These are phyloP conservation scores for Colletotrichum euphorbiae DNA, from an alignment of 2,329 filamentous ascomycete species.

Conservation along the genomic window DNA sequence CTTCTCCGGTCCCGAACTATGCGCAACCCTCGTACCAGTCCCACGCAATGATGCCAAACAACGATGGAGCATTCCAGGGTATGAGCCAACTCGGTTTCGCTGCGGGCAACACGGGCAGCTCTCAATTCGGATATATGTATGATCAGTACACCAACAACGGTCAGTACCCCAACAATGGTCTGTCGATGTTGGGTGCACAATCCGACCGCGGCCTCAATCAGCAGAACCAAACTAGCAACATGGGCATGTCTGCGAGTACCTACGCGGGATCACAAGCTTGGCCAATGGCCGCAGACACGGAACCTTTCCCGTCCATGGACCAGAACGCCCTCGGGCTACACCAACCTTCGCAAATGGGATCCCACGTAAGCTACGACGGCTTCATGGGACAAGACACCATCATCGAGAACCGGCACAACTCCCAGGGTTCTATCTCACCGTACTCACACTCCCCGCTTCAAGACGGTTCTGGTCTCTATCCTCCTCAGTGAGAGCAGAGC, in stretches of 20 bases:
- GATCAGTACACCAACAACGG: slow-evolving; percentile 14
- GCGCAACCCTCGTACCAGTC: slow-evolving; percentile 20
- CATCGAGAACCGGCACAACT: slow-evolving; percentile 51
- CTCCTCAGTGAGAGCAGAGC: slow-evolving; percentile 32
- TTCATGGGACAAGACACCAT: slow-evolving; percentile 48
- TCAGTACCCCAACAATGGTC: too few relatives aligned
- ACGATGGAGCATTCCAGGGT: slow-evolving; percentile 2
- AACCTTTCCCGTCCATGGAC: slow-evolving; percentile 51
- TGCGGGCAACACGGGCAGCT: not conserved
- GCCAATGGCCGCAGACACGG: slow-evolving; percentile 47
- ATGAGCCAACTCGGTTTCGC: slow-evolving; percentile 13
- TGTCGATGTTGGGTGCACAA: slow-evolving; percentile 25
- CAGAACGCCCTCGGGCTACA: slow-evolving; percentile 54
- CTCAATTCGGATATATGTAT: slow-evolving; percentile 33
- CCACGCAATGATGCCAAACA: slow-evolving; percentile 1
- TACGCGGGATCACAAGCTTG: slow-evolving; percentile 48
- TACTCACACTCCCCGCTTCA: slow-evolving; percentile 56
- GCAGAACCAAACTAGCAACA: slow-evolving; percentile 44
- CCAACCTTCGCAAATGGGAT: slow-evolving; percentile 35
- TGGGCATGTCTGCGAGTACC: slow-evolving; percentile 48
- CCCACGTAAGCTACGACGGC: slow-evolving; percentile 48
- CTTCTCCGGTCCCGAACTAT: slow-evolving; percentile 31
- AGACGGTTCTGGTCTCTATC: slow-evolving; percentile 52
- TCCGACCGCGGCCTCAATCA: slow-evolving; percentile 39
- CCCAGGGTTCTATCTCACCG: slow-evolving; percentile 57